Evolutionary conservation across 768 basidiomycete species (phyloP), one percentile per base, ranked within the genome.

Genomic region (Gautieria morchelliformis): DNA sequence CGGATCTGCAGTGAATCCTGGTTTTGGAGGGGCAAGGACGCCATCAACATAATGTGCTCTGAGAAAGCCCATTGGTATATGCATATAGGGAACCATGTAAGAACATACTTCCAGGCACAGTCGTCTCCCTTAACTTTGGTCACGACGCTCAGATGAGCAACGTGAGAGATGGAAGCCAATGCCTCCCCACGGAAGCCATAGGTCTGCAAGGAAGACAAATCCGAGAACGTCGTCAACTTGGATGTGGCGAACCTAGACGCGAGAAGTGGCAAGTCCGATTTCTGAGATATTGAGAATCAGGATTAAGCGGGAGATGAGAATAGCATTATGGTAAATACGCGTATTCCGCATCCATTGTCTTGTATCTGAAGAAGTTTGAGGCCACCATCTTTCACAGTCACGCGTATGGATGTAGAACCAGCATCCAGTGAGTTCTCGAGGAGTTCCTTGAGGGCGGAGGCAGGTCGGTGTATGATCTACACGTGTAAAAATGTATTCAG

Each of bases 161-260:
- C 91, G 70, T 96, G 93, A 5, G 92, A 94, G 59, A 99, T 91
- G 12, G 92, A 94, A 2, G 95, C 96, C 49, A 99, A 72, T 0
- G 96, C 96, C 72, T 99, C 96, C 30, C 96, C 95, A 52, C 96
- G 81, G 70, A 99, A 99, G 0, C 96, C 96, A 68, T 97, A 98
- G 0, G 95, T 98, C 2, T 80, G 77, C 37, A 99, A 76, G n/a
- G 75, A 76, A 35, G 84, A 82, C 54, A 99, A 69, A 66, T 99
- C 96, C 4, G 88, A 84, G 65, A 92, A 99, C 0, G 81, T 80
- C 1, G 83, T 79, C 5, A 99, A 71, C 66, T 98, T 99, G 3
- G 93, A 95, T 0, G 96, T 99, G 14, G 95, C 95, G 67, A 95
- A 97, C 6, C 96, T 78, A 68, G 94, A 89, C 41, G 95, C 94